Conservation (phyloP, 495 filamentous ascomycete genomes). For the Bacidia gigantensis region DNA sequence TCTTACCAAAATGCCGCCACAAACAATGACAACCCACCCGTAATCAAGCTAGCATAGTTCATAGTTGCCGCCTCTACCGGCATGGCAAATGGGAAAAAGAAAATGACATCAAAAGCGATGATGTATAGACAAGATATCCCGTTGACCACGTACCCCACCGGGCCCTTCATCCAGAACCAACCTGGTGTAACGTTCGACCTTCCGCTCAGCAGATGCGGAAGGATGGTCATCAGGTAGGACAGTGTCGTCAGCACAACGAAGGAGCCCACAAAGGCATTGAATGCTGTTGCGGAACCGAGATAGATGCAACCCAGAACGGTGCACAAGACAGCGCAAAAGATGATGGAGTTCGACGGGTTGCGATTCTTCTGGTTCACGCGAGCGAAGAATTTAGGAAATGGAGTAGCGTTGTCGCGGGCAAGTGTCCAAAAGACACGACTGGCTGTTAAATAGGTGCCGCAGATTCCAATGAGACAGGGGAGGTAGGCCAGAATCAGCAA, state of each 20-base stretch:
- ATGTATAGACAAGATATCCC: conserved; percentile 46
- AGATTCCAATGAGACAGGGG: conserved; percentile 40
- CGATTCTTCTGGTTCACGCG: conserved; percentile 20
- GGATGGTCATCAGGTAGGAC: conserved; percentile 58
- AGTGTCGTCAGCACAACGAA: conserved; percentile 63
- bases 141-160: conserved; percentile 43
- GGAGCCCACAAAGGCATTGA: conserved; percentile 54
- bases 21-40: conserved; percentile 39
- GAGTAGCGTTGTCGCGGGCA: conserved; percentile 48
- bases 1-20: conserved; percentile 26
- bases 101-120: conserved; percentile 51
- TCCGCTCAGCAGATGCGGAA: conserved; percentile 49
- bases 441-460: conserved; percentile 54
- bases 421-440: conserved; percentile 67
- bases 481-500: conserved; percentile 53
- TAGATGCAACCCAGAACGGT: conserved; percentile 58
- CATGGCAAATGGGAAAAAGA: conserved; percentile 55
- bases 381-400: conserved; percentile 25
- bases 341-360: conserved; percentile 12
- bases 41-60: conserved; percentile 57
- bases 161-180: conserved; percentile 51
- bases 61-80: conserved; percentile 45
- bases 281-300: conserved; percentile 53
- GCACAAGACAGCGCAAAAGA: conserved; percentile 32
- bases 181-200: conserved; percentile 50